Percentiles rank a stretch among this genome's conserved stretches.
These are phyloP conservation scores for Eudorina sp. DNA, from an alignment of 139 green algal species.

Conservation along the genomic window DNA sequence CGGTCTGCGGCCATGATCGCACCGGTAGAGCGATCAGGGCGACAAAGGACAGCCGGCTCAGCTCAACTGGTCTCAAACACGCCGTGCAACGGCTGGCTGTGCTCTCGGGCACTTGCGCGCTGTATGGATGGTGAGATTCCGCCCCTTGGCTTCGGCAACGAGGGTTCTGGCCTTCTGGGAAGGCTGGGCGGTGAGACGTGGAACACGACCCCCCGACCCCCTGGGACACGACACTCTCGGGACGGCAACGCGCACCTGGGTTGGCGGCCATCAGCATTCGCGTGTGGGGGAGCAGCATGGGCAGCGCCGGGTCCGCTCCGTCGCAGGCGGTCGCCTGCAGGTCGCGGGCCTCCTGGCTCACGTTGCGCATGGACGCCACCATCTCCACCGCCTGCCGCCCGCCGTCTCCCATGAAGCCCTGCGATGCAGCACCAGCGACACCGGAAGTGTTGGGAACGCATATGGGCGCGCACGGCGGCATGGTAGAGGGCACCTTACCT, in stretches of 20 bases:
- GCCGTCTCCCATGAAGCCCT: constrained; percentile 3
- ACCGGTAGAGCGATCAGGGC: background rate
- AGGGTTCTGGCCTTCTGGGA: too few relatives aligned
- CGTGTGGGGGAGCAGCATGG: constrained; percentile 77
- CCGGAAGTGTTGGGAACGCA: too few relatives aligned
- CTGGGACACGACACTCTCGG: too few relatives aligned
- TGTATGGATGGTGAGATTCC: too few relatives aligned
- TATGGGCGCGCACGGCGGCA: background rate
- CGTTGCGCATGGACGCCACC: constrained; percentile 40
- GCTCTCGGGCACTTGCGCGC: too few relatives aligned
- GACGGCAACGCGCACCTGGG: constrained; percentile 8
- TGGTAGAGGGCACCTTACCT: constrained; percentile 37
- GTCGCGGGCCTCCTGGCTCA: constrained; percentile 39
- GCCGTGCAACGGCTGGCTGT: too few relatives aligned
- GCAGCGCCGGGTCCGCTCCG: constrained; percentile 69
- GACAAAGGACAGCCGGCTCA: background rate
- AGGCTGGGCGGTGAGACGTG: too few relatives aligned
- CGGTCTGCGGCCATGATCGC: constrained; percentile 9
- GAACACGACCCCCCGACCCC: too few relatives aligned
- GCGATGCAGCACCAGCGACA: background rate
- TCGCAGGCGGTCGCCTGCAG: constrained; percentile 67
- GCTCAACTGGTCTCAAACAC: too few relatives aligned
- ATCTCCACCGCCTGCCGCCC: background rate
- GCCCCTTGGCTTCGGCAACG: too few relatives aligned
- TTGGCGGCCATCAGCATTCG: constrained; percentile 34